Evolutionary conservation across 345 rosid species (phyloP), one percentile per base, ranked within the genome.

Genomic region (Hirschfeldia incana): DNA sequence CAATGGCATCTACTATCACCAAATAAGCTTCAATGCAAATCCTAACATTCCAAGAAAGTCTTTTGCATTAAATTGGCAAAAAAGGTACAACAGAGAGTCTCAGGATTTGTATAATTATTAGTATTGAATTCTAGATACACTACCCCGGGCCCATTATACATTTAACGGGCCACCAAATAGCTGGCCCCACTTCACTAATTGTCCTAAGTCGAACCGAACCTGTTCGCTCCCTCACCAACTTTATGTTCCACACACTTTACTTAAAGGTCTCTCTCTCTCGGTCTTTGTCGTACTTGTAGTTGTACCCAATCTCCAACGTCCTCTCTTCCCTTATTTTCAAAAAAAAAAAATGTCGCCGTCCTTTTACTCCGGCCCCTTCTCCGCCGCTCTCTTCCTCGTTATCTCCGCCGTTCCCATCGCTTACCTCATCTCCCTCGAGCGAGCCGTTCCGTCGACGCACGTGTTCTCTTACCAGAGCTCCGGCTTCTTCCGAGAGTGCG

Each of bases 401-500:
- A 7, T 88, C 73, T 88, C 97, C 60, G 94, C 94, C 69, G 59
- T 92, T 58, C 97, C 94, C 44, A 10, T 89, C 11, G 92, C 91
- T 76, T 90, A 84, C 80, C 80, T 92, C 68, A 78, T 90, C 74
- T 87, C 88, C 60, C 79, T 80, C 21, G 97, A 94, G 80, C 80
- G 83, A 29, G 73, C 90, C 51, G 63, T 70, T 1, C 87, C 97
- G 5, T 2, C 92, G 12, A 89, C 89, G 37, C 96, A 86, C 64
- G 93, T 87, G 67, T 85, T 83, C 85, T 89, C 78, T 79, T 94
- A 90, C 88, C 87, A 86, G 36, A 87, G 93, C 86, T 60, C 88
- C 78, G 93, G 92, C 13, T 87, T 78, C 82, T 15, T 94, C 83
- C 91, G 97, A 15, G 98, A 92, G 86, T 86, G 89, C 85, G 92